Percentiles rank a stretch among this genome's conserved stretches.
phyloP scores from a whole-genome alignment of 2,329 filamentous ascomycete species.

The Fusarium nisikadoi region DNA sequence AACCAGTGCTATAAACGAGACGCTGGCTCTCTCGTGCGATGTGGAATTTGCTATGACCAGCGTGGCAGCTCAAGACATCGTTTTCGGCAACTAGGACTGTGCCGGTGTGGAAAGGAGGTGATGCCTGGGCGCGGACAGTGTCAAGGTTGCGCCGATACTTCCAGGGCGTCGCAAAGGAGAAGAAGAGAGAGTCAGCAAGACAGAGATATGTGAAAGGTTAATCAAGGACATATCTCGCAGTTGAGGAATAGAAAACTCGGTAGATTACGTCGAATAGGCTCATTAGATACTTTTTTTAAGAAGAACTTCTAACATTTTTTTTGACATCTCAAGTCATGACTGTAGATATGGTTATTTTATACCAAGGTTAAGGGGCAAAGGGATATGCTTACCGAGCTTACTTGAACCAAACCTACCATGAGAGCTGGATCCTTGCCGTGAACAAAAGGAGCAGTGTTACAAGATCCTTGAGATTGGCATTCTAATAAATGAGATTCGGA shows the following conservation, averaged over 20 bases:
- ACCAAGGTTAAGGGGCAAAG: not conserved
- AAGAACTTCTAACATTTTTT: too few species aligned
- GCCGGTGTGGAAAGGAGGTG: not conserved
- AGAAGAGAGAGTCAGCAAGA: not conserved
- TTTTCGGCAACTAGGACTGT: not conserved
- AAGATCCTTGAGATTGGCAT: fast-evolving
- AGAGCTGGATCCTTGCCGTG: not conserved
- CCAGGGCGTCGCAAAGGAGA: not conserved
- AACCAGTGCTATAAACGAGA: not conserved
- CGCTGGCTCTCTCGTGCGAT: not conserved
- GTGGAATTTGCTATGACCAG: not conserved
- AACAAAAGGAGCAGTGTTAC: fast-evolving
- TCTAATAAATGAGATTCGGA: fast-evolving
- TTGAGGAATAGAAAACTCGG: not conserved
- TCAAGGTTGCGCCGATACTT: not conserved
- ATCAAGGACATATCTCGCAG: not conserved
- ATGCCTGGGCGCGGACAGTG: not conserved
- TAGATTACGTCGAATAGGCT: not conserved
- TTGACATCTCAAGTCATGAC: fast-evolving
- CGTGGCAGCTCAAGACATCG: not conserved
- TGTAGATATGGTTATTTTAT: not conserved
- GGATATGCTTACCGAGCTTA: not conserved
- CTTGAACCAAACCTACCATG: not conserved
- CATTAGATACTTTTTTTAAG: too few species aligned
- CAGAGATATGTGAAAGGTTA: not conserved